These are phyloP conservation scores for Penicillium tannophilum DNA, from an alignment of 495 filamentous ascomycete species.

Conservation along the genomic window DNA sequence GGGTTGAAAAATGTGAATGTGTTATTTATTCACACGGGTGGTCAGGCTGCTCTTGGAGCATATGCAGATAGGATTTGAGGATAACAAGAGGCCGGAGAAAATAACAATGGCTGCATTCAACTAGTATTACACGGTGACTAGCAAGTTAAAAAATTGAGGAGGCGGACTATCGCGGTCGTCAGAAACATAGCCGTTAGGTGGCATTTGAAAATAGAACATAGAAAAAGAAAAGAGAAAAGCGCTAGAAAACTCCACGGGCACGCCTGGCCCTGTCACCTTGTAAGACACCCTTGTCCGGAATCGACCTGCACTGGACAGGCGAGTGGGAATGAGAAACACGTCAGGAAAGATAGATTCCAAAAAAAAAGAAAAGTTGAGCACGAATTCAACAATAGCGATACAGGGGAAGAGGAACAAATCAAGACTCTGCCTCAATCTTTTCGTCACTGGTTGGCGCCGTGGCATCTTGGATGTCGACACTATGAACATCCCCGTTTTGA, in stretches of 20 bases:
- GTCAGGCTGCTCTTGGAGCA: slow-evolving; percentile 40
- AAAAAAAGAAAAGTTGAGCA: background rate
- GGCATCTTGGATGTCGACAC: background rate
- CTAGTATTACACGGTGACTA: slow-evolving; percentile 30
- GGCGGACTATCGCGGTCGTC: slow-evolving; percentile 23
- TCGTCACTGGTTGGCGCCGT: slow-evolving; percentile 1
- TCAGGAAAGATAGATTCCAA: slow-evolving; percentile 11
- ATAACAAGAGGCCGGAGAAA: slow-evolving; percentile 1
- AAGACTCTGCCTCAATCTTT: slow-evolving; percentile 18
- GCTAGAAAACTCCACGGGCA: slow-evolving; percentile 26
- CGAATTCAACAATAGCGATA: background rate
- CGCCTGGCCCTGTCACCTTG: slow-evolving; percentile 20
- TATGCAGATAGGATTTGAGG: slow-evolving; percentile 29
- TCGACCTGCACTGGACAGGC: slow-evolving; percentile 13
- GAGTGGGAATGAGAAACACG: slow-evolving; percentile 7
- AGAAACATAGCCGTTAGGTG: slow-evolving; percentile 22
- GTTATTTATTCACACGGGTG: slow-evolving; percentile 46
- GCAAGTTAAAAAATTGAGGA: slow-evolving; percentile 17
- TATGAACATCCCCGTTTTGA: slow-evolving; percentile 9
- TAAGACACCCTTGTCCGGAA: slow-evolving; percentile 26
- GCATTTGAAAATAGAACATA: slow-evolving; percentile 19
- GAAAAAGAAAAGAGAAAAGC: slow-evolving; percentile 17
- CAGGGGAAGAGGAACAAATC: slow-evolving; percentile 11
- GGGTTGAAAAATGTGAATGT: slow-evolving; percentile 30
- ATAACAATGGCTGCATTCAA: slow-evolving; percentile 24